phyloP scores from a whole-genome alignment of 2,329 filamentous ascomycete genomes.

The Sporothrix sp. region DNA sequence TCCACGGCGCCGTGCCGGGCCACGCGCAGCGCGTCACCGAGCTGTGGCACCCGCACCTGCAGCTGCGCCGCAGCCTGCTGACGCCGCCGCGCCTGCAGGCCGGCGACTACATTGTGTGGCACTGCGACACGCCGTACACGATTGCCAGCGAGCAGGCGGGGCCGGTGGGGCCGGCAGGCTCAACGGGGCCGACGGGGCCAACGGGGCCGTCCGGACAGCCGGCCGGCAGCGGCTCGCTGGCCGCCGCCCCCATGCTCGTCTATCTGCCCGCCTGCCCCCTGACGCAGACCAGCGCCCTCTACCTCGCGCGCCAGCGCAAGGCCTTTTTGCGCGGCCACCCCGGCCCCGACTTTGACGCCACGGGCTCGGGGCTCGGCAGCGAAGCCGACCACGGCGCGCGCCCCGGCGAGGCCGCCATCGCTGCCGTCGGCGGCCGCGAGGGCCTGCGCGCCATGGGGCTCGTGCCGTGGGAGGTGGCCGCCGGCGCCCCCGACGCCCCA shows the following conservation, averaged over 20 bases:
- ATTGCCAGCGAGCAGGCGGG: slow-evolving; percentile 33
- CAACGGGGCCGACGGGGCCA: slow-evolving; percentile 20
- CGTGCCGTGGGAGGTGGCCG: slow-evolving; percentile 40
- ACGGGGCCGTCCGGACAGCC: background rate
- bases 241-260: slow-evolving; percentile 39
- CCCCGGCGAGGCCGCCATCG: slow-evolving; percentile 42
- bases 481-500: no score
- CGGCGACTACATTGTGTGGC: slow-evolving; percentile 51
- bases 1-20: slow-evolving; percentile 48
- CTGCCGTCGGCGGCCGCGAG: slow-evolving; percentile 38
- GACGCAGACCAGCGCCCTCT: slow-evolving; percentile 48
- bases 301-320: slow-evolving; percentile 47
- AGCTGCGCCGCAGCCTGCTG: slow-evolving; percentile 43
- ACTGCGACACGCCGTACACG: slow-evolving; percentile 48
- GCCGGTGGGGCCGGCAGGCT: background rate
- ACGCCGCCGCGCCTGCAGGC: slow-evolving; percentile 45
- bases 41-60: slow-evolving; percentile 47
- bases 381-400: slow-evolving; percentile 42
- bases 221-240: background rate
- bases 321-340: slow-evolving; percentile 46
- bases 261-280: slow-evolving; percentile 47
- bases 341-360: slow-evolving; percentile 46
- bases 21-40: slow-evolving; percentile 49
- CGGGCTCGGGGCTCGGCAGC: slow-evolving; percentile 38
- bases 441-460: slow-evolving; percentile 50